Evolutionary conservation across 176 grass and related monocot genomes (phyloP).

Genomic region (Carex kokanica): DNA sequence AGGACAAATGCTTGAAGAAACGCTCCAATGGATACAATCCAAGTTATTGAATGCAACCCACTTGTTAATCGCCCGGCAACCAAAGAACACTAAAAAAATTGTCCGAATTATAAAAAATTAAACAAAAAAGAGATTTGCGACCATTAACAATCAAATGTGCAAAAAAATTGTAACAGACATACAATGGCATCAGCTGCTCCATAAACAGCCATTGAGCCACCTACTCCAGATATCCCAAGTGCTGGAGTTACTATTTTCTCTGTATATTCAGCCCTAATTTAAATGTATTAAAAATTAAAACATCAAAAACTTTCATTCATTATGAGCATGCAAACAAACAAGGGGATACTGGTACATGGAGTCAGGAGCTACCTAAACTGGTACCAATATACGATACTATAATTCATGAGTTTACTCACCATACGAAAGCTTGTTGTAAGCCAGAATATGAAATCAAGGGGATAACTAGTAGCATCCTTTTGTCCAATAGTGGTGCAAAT

Average conservation of each 20-base stretch:
- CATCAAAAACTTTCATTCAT: conserved; percentile 21
- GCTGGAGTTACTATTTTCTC: conserved; percentile 91
- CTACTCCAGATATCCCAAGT: conserved; percentile 90
- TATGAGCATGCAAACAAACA: neutral
- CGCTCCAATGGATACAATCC: conserved; percentile 62
- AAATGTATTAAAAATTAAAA: conserved; percentile 14
- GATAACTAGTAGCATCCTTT: conserved; percentile 77
- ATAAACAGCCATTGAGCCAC: conserved; percentile 95
- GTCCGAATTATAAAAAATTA: neutral
- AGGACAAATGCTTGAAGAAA: conserved; percentile 84
- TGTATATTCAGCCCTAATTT: conserved; percentile 82
- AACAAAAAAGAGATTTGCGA: neutral
- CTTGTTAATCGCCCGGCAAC: conserved; percentile 76
- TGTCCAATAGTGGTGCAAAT: conserved; percentile 66
- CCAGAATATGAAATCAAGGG: conserved; percentile 92
- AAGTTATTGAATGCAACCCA: conserved; percentile 69
- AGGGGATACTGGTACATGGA: neutral
- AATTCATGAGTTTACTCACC: conserved; percentile 43
- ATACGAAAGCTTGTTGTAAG: conserved; percentile 96
- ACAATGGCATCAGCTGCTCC: conserved; percentile 89
- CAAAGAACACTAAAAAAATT: conserved; percentile 64
- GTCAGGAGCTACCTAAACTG: neutral
- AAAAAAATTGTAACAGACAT: conserved; percentile 28
- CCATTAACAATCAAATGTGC: neutral
- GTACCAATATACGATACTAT: neutral